Base-by-base conservation (phyloP, 2,329 filamentous ascomycete species). In the Curvularia sp. region DNA sequence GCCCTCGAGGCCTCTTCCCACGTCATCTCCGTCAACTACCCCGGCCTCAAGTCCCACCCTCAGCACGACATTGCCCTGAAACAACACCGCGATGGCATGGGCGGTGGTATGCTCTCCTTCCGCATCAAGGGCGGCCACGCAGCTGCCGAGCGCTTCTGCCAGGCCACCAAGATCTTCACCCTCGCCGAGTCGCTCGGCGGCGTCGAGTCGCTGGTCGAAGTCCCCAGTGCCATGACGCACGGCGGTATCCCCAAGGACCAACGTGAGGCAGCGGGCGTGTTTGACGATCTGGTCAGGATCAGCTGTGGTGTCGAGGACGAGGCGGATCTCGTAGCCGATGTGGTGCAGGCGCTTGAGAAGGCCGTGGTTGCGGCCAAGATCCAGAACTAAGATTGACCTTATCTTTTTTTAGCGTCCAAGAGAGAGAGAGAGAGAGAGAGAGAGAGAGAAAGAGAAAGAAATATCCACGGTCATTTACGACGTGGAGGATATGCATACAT, bases 91-190 rank as follows among this genome's bases (percentile, higher is more conserved):
- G 86, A 96, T 69, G 95, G 90, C 62, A 89, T 98, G 85, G 95
- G 95, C 60, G 95, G 95, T 68, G 95, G 95, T 61, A 99, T 99
- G 95, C 87, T 99, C 43, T 94, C 90, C 58, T 99, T 99, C 88
- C 90, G 95, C 66, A 91, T 99, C 78, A 86, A 87, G 65, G 95
- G 94, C 56, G 95, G 95, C 35, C 86, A 92, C 72, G 85, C 84
- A 46, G 94, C 94, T 0, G 95, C 95, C 13, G 91, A 96, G 80
- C 86, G 88, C 52, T 99, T 99, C 86, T 98, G 95, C 84, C 89
- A 95, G 79, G 81, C 85, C 59, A 97, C 93, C 43, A 87, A 87
- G 73, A 88, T 99, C 77, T 98, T 97, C 81, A 97, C 93, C 1
- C 85, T 99, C 6, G 95, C 95, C 30, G 95, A 99, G 84, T 92